Percentiles rank a stretch among this genome's conserved stretches.
phyloP scores from a whole-genome alignment of 2,329 filamentous ascomycete species.

The Ophiostoma novo-ulmi region DNA sequence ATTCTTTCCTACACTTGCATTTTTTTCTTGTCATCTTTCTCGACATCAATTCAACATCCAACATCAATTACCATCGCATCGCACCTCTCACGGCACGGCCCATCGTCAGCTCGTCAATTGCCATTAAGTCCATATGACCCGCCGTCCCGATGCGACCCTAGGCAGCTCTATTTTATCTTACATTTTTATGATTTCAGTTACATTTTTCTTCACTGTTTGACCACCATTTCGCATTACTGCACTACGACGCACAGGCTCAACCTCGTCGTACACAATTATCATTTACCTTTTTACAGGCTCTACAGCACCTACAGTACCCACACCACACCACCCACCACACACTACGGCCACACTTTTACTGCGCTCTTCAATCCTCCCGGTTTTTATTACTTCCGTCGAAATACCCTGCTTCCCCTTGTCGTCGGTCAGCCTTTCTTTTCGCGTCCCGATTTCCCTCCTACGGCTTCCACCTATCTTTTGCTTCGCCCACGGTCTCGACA shows the following conservation, averaged over 20 bases:
- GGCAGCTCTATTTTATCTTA: constrained; percentile 11
- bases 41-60: not conserved
- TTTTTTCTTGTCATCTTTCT: not conserved
- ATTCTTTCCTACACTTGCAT: not conserved
- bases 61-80: constrained; percentile 10
- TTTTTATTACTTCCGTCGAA: constrained; percentile 18
- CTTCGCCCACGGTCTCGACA: not conserved
- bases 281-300: not conserved
- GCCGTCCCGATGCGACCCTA: constrained; percentile 21
- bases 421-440: constrained; percentile 13
- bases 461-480: constrained; percentile 7
- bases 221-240: not conserved
- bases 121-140: constrained; percentile 17
- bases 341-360: not conserved
- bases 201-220: constrained; percentile 4
- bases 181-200: not conserved
- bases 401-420: constrained; percentile 6
- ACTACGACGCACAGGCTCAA: not conserved
- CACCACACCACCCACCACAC: not conserved
- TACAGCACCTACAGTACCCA: not conserved
- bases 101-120: constrained; percentile 15
- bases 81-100: constrained; percentile 14
- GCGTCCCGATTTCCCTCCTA: constrained; percentile 1
- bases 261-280: no score
- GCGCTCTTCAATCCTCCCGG: constrained; percentile 5